Evolutionary conservation across 176 grass and related monocot species (phyloP).

Genomic region (Paspalum notatum): DNA sequence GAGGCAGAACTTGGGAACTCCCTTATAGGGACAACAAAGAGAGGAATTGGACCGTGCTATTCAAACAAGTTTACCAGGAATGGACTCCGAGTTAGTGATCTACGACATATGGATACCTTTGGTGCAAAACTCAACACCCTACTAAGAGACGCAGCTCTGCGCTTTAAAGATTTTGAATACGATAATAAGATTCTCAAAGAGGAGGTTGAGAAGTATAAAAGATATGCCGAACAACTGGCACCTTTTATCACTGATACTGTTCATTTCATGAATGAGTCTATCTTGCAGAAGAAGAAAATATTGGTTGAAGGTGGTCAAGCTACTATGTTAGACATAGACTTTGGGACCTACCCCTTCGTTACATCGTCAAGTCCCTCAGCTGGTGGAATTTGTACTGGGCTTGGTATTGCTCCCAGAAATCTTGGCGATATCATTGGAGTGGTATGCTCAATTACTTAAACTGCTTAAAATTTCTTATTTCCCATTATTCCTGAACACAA

Average conservation of each 20-base stretch:
- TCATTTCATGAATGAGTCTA: slow-evolving; percentile 76
- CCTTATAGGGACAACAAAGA: slow-evolving; percentile 86
- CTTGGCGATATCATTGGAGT: slow-evolving; percentile 90
- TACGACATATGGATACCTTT: slow-evolving; percentile 83
- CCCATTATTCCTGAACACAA: neutral
- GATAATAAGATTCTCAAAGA: slow-evolving; percentile 59
- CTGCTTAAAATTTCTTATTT: slow-evolving; percentile 1
- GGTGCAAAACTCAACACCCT: slow-evolving; percentile 69
- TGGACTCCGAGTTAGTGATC: slow-evolving; percentile 75
- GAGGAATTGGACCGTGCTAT: slow-evolving; percentile 93
- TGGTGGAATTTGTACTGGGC: slow-evolving; percentile 91
- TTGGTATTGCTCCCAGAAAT: slow-evolving; percentile 82
- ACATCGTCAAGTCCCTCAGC: slow-evolving; percentile 94
- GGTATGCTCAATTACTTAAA: slow-evolving; percentile 45
- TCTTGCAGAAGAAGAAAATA: slow-evolving; percentile 90
- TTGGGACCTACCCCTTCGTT: slow-evolving; percentile 94
- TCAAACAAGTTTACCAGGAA: slow-evolving; percentile 82
- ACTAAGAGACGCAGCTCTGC: slow-evolving; percentile 64
- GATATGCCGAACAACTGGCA: slow-evolving; percentile 64
- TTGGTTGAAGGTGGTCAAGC: slow-evolving; percentile 97
- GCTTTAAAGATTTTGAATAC: slow-evolving; percentile 77
- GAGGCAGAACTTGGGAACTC: slow-evolving; percentile 74
- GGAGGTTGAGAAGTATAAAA: slow-evolving; percentile 84
- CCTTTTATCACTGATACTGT: slow-evolving; percentile 85
- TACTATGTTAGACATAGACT: slow-evolving; percentile 98